Conservation (phyloP, 352 stramenopile species). For the Peronospora farinosa region DNA sequence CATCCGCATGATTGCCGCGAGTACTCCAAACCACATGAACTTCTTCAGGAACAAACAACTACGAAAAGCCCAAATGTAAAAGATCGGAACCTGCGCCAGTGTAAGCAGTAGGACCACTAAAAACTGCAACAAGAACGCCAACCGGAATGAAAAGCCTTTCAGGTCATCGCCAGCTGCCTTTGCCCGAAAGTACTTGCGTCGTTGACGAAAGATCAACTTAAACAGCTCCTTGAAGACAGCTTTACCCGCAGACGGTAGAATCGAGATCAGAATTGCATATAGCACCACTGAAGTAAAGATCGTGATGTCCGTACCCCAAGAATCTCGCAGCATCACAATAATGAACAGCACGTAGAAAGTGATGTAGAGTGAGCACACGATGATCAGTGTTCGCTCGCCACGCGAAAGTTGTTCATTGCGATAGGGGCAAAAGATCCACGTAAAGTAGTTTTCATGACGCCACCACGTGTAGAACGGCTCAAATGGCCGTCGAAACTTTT, state of each 20-base stretch:
- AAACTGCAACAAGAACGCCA: constrained; percentile 53
- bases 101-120: constrained; percentile 46
- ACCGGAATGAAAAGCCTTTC: constrained; percentile 42
- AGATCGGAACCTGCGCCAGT: constrained; percentile 47
- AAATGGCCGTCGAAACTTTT: constrained; percentile 50
- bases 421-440: constrained; percentile 67
- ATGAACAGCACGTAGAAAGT: constrained; percentile 75
- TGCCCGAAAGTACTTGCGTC: constrained; percentile 59
- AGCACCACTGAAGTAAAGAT: constrained; percentile 38
- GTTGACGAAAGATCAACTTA: constrained; percentile 67
- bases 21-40: constrained; percentile 57
- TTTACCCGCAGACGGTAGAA: constrained; percentile 52
- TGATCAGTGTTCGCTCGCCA: constrained; percentile 52
- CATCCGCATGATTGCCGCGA: constrained; percentile 48
- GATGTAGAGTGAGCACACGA: constrained; percentile 66
- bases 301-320: constrained; percentile 31
- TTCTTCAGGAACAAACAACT: constrained; percentile 55
- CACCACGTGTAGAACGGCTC: constrained; percentile 76
- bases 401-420: constrained; percentile 53
- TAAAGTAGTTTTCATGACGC: constrained; percentile 77
- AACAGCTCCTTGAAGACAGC: constrained; percentile 76
- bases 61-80: constrained; percentile 62
- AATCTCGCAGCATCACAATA: constrained; percentile 53
- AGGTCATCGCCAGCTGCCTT: constrained; percentile 39
- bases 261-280: constrained; percentile 45